A percentile compares a stretch with the other conserved stretches of the same genome.
Evolutionary conservation across 1,139 yeast genomes (phyloP).

Genomic region (Fermentozyma sake): DNA sequence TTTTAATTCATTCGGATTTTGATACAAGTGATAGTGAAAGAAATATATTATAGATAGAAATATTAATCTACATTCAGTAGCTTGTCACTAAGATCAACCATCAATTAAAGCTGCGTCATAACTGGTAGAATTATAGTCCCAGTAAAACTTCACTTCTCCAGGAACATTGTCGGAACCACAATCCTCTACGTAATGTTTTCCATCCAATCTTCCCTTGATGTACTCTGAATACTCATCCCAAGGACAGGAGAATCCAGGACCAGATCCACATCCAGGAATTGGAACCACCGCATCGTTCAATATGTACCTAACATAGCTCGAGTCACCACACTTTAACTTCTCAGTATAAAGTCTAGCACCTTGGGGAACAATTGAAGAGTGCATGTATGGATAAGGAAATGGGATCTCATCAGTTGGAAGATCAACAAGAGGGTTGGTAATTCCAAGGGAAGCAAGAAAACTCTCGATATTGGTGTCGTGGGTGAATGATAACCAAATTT

Average conservation of each 20-base stretch:
- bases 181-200: constrained; percentile 13
- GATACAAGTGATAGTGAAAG: too few species aligned
- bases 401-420: constrained; percentile 20
- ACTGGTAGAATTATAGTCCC: constrained; percentile 24
- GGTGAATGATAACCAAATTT: constrained; percentile 22
- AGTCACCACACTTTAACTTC: constrained; percentile 18
- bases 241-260: constrained; percentile 32
- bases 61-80: too few species aligned
- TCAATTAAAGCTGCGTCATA: constrained; percentile 27
- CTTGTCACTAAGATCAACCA: too few species aligned
- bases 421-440: constrained; percentile 15
- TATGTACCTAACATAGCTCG: constrained; percentile 21
- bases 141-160: constrained; percentile 20
- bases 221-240: constrained; percentile 18
- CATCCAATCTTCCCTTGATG: constrained; percentile 16
- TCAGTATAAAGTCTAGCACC: constrained; percentile 26
- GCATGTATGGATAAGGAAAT: constrained; percentile 23
- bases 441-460: constrained; percentile 21
- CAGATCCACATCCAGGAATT: constrained; percentile 19
- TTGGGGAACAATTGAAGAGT: constrained; percentile 22
- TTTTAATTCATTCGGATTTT: too few species aligned
- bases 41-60: too few species aligned
- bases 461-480: constrained; percentile 29
- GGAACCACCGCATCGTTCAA: constrained; percentile 27
- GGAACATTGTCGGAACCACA: constrained; percentile 19